phyloP scores from a whole-genome alignment of 768 basidiomycete genomes.

The Collybiopsis luxurians region DNA sequence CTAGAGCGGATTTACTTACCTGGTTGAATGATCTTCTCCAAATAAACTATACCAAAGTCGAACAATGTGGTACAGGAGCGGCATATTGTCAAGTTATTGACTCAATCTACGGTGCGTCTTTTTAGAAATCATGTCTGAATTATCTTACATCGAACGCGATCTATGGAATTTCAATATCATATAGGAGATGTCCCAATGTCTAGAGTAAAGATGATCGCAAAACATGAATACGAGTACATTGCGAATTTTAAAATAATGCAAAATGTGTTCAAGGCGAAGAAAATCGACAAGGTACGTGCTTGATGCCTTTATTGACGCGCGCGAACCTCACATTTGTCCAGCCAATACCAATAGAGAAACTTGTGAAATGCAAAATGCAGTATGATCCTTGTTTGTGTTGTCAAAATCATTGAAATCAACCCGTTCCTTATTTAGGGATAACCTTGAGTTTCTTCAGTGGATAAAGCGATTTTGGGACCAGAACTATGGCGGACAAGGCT shows the following conservation, averaged over 20 bases:
- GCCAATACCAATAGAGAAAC: constrained; percentile 94
- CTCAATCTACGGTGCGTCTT: constrained; percentile 75
- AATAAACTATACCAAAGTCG: constrained; percentile 88
- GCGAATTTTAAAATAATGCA: constrained; percentile 97
- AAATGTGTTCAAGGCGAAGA: constrained; percentile 85
- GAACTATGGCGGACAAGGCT: constrained; percentile 84
- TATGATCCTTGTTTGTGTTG: constrained; percentile 39
- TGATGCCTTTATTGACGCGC: background rate
- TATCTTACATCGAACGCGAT: constrained; percentile 16
- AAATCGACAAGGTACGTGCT: constrained; percentile 83
- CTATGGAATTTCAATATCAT: constrained; percentile 2
- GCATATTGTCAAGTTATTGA: constrained; percentile 96
- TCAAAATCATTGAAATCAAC: background rate
- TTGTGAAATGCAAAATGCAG: constrained; percentile 99
- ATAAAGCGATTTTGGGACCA: constrained; percentile 93
- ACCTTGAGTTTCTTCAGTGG: constrained; percentile 99
- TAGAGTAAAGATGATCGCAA: constrained; percentile 94
- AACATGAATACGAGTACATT: constrained; percentile 93
- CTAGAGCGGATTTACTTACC: constrained; percentile 81
- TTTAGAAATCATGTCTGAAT: constrained; percentile 6
- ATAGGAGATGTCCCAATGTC: constrained; percentile 88
- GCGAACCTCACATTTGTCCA: constrained; percentile 33
- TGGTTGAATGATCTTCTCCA: constrained; percentile 96
- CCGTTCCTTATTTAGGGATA: constrained; percentile 58
- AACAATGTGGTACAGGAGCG: constrained; percentile 88